Evolutionary conservation across 371 early-diverging fungal genomes (phyloP).

Genomic region (Zopfochytrium polystomum): DNA sequence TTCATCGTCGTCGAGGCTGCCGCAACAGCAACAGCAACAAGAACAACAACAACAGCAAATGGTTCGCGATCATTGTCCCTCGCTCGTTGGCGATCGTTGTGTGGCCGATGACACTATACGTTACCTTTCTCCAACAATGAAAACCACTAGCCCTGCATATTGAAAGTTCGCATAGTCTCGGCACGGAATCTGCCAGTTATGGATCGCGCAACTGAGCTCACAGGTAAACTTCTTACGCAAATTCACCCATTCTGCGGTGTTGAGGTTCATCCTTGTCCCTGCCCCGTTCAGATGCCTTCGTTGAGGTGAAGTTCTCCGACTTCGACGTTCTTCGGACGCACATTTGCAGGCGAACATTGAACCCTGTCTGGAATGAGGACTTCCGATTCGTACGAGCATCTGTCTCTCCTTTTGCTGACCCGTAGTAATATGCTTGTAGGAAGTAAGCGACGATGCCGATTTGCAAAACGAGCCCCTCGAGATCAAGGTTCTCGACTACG

Average conservation of each 20-base stretch:
- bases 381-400: slow-evolving; percentile 39
- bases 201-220: slow-evolving; percentile 69
- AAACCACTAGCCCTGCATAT: slow-evolving; percentile 75
- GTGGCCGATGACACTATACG: no score
- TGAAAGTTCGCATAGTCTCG: slow-evolving; percentile 65
- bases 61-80: no score
- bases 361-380: slow-evolving; percentile 74
- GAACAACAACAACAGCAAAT: no score
- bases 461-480: slow-evolving; percentile 75
- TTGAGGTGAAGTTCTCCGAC: slow-evolving; percentile 69
- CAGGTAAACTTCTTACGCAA: slow-evolving; percentile 29
- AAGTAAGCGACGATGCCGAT: slow-evolving; percentile 67
- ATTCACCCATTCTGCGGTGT: neutral
- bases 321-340: slow-evolving; percentile 59
- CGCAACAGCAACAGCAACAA: no score
- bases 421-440: slow-evolving; percentile 37
- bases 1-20: no score
- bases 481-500: slow-evolving; percentile 71
- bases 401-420: neutral
- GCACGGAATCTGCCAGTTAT: slow-evolving; percentile 74
- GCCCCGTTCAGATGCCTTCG: slow-evolving; percentile 60
- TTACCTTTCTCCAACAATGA: no score
- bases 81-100: no score
- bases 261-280: neutral
- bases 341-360: slow-evolving; percentile 63